Conservation (phyloP, 805 yeast genomes). For the Torulaspora microellipsoides region DNA sequence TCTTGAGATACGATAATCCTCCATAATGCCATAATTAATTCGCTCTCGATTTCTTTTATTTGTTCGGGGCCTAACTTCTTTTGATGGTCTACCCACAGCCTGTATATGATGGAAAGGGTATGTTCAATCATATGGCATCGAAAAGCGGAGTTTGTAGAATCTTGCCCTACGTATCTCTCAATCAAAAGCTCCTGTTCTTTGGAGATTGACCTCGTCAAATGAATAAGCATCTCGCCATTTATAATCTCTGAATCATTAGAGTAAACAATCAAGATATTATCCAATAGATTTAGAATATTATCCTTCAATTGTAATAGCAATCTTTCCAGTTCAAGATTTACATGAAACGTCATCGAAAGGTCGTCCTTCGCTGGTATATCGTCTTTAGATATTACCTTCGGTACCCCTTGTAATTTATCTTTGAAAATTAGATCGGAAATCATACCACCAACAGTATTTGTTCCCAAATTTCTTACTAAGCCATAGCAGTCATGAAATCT, state of each 20-base stretch:
- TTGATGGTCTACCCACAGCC: conserved; percentile 21
- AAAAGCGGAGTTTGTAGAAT: conserved; percentile 16
- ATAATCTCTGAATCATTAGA: conserved; percentile 15
- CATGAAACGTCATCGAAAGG: conserved; percentile 1
- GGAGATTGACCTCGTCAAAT: conserved; percentile 28
- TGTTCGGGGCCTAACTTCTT: conserved; percentile 15
- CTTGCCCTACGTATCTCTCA: conserved; percentile 23
- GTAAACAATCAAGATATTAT: conserved; percentile 34
- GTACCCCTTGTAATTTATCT: conserved; percentile 21
- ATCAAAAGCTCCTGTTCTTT: conserved; percentile 34
- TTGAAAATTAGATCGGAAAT: conserved; percentile 21
- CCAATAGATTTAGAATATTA: conserved; percentile 46
- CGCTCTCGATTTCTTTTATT: conserved; percentile 37
- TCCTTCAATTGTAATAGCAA: conserved; percentile 36
- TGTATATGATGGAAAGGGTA: conserved; percentile 15
- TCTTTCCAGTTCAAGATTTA: conserved; percentile 20
- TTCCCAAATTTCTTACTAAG: conserved; percentile 28
- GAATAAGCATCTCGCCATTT: conserved; percentile 24
- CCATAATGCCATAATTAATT: conserved; percentile 47
- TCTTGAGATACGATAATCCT: conserved; percentile 38
- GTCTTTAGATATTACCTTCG: conserved; percentile 29
- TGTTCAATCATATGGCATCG: conserved; percentile 22
- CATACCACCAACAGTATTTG: conserved; percentile 21
- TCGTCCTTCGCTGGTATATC: conserved; percentile 11
- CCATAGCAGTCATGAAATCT: conserved; percentile 23